phyloP scores from a whole-genome alignment of 1,284 basidiomycete species.

The Cutaneotrichosporon arboriforme region DNA sequence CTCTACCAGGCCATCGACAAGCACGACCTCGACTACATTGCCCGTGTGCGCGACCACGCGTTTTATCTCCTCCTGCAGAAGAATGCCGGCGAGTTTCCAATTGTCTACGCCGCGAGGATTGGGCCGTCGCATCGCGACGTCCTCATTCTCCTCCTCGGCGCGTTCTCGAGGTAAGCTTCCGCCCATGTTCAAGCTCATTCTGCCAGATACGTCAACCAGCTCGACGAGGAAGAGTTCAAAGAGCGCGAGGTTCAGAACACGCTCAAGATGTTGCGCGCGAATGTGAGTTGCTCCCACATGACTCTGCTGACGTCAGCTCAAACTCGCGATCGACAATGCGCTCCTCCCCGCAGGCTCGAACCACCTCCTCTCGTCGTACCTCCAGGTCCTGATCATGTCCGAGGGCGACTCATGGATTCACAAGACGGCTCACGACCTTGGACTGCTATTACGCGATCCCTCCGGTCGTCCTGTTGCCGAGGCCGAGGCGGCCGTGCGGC shows the following conservation, averaged over 20 bases:
- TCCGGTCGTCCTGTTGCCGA: conserved; percentile 27
- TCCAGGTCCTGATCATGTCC: conserved; percentile 49
- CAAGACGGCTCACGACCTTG: conserved; percentile 39
- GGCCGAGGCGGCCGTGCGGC: conserved; percentile 39
- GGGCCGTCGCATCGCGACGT: conserved; percentile 43
- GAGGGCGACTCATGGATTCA: conserved; percentile 46
- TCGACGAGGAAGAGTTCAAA: conserved; percentile 44
- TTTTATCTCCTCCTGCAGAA: conserved; percentile 45
- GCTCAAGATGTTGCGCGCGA: conserved; percentile 42
- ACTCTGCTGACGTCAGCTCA: conserved; percentile 37
- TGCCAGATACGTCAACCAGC: conserved; percentile 47
- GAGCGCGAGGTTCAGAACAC: conserved; percentile 41
- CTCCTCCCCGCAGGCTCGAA: conserved; percentile 31
- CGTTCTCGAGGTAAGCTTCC: conserved; percentile 38
- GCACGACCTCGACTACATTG: conserved; percentile 46
- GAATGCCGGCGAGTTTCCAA: conserved; percentile 46
- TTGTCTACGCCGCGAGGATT: conserved; percentile 45
- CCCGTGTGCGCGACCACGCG: conserved; percentile 46
- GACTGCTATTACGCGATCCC: conserved; percentile 33
- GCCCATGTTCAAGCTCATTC: background rate
- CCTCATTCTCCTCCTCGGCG: conserved; percentile 44
- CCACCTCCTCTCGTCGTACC: conserved; percentile 44
- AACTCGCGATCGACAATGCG: conserved; percentile 48
- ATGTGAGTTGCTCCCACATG: conserved; percentile 26
- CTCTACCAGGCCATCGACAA: conserved; percentile 48